Evolutionary conservation across 306 rosid genomes (phyloP).

Genomic region (Begonia loranthoides): DNA sequence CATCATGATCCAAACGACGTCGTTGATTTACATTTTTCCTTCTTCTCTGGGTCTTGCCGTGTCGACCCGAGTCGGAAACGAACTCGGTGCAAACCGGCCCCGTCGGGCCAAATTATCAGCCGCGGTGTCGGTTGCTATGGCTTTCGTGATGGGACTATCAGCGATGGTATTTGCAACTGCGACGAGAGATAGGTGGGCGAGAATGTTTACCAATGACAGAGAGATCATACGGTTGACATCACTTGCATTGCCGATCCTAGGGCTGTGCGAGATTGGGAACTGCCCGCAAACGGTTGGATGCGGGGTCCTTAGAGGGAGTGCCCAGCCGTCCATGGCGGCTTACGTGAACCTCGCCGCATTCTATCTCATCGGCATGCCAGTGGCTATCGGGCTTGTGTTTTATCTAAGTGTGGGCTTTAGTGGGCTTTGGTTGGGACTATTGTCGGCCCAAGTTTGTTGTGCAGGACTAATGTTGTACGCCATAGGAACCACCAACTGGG

Average conservation of each 20-base stretch:
- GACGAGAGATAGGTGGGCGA: conserved; percentile 55
- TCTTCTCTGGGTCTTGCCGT: conserved; percentile 71
- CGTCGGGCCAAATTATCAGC: conserved; percentile 35
- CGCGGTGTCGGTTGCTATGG: conserved; percentile 34
- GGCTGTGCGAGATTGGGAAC: conserved; percentile 87
- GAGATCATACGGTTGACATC: conserved; percentile 52
- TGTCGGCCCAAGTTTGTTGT: conserved; percentile 80
- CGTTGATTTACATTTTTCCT: conserved; percentile 75
- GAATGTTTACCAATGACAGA: conserved; percentile 42
- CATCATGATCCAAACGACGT: conserved; percentile 69
- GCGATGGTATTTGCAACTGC: conserved; percentile 44
- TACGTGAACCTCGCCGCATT: conserved; percentile 72
- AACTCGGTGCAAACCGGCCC: conserved; percentile 54
- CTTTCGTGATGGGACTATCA: conserved; percentile 35
- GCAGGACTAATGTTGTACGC: conserved; percentile 72
- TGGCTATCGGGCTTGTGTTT: conserved; percentile 72
- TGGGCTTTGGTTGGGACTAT: conserved; percentile 81
- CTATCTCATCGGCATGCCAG: conserved; percentile 80
- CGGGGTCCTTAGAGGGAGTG: conserved; percentile 80
- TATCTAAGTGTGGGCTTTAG: conserved; percentile 44
- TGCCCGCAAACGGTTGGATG: conserved; percentile 93
- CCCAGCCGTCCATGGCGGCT: conserved; percentile 72
- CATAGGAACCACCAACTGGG: conserved; percentile 80
- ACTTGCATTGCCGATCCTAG: conserved; percentile 62
- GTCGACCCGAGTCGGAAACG: conserved; percentile 80